Base-by-base conservation (phyloP, 768 basidiomycete genomes). In the Naematelia encephala region DNA sequence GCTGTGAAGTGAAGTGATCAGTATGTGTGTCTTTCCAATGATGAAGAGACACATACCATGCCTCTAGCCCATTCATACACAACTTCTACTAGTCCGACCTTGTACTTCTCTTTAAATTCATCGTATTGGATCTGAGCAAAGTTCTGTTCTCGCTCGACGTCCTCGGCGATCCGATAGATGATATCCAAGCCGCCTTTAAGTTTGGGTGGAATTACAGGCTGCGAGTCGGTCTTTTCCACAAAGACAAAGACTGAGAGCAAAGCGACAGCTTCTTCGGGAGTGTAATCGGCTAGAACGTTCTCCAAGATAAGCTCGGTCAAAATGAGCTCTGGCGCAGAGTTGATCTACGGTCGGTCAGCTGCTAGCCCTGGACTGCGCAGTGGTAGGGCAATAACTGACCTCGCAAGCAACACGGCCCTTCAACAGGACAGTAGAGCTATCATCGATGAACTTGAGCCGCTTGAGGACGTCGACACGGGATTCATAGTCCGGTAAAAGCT, bases 41-140 rank as follows among this genome's bases (percentile, higher is more conserved):
- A 23, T 25, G 54, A 28, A 60, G 42, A 50, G 52, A 11, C 25
- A 72, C 85, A 67, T 67, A 94, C 94, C 93, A 94, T 97, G 54
- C 96, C 96, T 76, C 88, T 91, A 0, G 96, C 93, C 96, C 96
- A 99, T 77, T 98, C 96, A 72, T 98, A 97, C 5, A 97, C 96
- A 1, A 94, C 96, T 73, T 99, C 94, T 8, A 90, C 85, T 22
- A 99, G 80, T 5, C 96, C 96, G 61, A 88, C 88, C 76, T 96
- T 97, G 67, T 93, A 84, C 58, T 81, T 84, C 48, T 84, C 83
- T 54, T 86, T 85, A 73, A 88, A 90, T 58, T 86, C 89, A 67
- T 88, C 89, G 26, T 83, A 84, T 51, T 85, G 81, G 0, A 97
- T 90, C 70, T 87, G 87, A 75, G 89, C 84, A 14, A 78, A 77